phyloP scores from a whole-genome alignment of 768 basidiomycete genomes.

The Holtermannia corniformis region DNA sequence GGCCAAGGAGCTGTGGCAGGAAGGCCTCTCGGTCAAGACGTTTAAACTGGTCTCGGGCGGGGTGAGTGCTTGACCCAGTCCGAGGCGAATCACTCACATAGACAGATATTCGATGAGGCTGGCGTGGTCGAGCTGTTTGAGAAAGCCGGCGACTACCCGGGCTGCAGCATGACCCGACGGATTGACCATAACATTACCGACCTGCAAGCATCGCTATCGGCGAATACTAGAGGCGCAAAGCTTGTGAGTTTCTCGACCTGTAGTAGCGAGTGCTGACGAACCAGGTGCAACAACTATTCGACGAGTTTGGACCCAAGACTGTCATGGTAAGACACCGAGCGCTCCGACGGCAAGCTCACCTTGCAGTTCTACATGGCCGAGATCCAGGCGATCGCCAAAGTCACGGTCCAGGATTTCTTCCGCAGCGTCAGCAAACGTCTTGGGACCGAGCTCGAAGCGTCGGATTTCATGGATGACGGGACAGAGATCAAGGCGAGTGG shows the following conservation, averaged over 20 bases:
- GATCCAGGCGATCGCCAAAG: constrained; percentile 27
- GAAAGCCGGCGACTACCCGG: constrained; percentile 21
- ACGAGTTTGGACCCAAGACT: constrained; percentile 27
- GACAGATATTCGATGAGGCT: constrained; percentile 23
- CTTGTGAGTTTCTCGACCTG: constrained; percentile 13
- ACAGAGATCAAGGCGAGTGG: constrained; percentile 7
- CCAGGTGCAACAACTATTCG: constrained; percentile 23
- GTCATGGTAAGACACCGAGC: constrained; percentile 17
- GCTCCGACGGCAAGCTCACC: not conserved
- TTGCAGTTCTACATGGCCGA: constrained; percentile 23
- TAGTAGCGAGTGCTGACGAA: constrained; percentile 2
- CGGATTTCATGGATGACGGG: constrained; percentile 27
- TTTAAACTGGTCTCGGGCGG: constrained; percentile 24
- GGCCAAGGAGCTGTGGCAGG: constrained; percentile 21
- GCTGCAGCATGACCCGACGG: constrained; percentile 25
- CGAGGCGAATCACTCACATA: no score
- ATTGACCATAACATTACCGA: constrained; percentile 35
- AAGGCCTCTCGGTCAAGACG: constrained; percentile 22
- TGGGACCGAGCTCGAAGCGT: constrained; percentile 9
- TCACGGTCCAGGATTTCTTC: constrained; percentile 30
- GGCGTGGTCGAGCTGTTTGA: constrained; percentile 20
- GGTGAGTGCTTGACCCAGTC: no score
- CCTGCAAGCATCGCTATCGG: constrained; percentile 27
- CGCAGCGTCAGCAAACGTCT: constrained; percentile 16
- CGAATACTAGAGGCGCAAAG: constrained; percentile 24